phyloP scores from a whole-genome alignment of 73 alveolate species.

The Stentor coeruleus region DNA sequence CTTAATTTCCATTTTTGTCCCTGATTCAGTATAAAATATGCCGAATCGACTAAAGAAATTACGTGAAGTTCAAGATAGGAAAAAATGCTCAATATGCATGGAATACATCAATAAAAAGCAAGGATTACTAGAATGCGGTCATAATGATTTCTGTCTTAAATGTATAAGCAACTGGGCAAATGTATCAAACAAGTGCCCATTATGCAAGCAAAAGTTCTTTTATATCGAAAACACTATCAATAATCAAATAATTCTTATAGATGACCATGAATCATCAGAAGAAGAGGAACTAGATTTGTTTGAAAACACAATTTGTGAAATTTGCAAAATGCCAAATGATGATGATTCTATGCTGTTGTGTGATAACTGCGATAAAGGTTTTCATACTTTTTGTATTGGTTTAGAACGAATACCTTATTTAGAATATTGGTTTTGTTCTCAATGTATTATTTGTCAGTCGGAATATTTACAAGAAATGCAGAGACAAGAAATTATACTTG shows the following conservation, averaged over 20 bases:
- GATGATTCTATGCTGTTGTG: not conserved
- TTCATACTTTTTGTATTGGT: slow-evolving; percentile 18
- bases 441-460: not conserved
- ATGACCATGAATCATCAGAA: no score
- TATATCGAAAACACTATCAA: no score
- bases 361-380: slow-evolving; percentile 10
- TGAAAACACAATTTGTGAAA: not conserved
- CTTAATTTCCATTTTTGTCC: no score
- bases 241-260: no score
- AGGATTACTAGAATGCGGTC: slow-evolving; percentile 1
- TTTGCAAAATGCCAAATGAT: not conserved
- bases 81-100: no score
- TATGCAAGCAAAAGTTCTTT: not conserved
- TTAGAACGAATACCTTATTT: not conserved
- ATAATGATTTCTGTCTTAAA: not conserved
- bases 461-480: no score
- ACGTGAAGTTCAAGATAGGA: no score
- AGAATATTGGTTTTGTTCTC: slow-evolving; percentile 10
- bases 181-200: not conserved
- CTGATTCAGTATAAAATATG: no score
- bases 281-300: no score
- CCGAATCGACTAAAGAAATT: no score
- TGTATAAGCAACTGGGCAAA: not conserved
- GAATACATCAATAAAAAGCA: no score
- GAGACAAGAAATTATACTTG: no score